phyloP scores from a whole-genome alignment of 2,329 filamentous ascomycete species.

The Xylariomycetidae sp. region DNA sequence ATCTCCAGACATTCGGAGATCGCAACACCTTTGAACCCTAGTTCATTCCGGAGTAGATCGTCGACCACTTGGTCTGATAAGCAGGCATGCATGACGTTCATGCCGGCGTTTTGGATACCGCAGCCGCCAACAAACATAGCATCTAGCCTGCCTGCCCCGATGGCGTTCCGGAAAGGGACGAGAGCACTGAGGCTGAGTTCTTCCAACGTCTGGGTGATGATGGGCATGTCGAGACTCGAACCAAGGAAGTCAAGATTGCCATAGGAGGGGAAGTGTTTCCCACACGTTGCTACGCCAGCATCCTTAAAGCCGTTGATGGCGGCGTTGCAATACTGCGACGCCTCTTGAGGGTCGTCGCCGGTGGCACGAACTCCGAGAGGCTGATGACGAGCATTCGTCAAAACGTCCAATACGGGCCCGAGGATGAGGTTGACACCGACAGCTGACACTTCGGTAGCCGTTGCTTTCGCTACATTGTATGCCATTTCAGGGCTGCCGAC shows the following conservation, averaged over 20 bases:
- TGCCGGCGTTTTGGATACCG: slow-evolving; percentile 82
- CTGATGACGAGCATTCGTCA: slow-evolving; percentile 89
- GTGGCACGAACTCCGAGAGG: slow-evolving; percentile 84
- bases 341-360: slow-evolving; percentile 91
- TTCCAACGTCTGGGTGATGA: slow-evolving; percentile 91
- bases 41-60: slow-evolving; percentile 78
- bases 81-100: slow-evolving; percentile 95
- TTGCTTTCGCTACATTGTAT: slow-evolving; percentile 87
- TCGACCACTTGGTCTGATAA: slow-evolving; percentile 91
- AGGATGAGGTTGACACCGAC: slow-evolving; percentile 96
- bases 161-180: slow-evolving; percentile 87
- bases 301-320: slow-evolving; percentile 92
- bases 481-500: slow-evolving; percentile 80
- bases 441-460: slow-evolving; percentile 84
- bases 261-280: slow-evolving; percentile 96
- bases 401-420: slow-evolving; percentile 86
- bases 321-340: slow-evolving; percentile 85
- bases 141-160: slow-evolving; percentile 74
- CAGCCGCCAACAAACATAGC: slow-evolving; percentile 96
- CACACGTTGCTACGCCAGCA: slow-evolving; percentile 81
- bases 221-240: slow-evolving; percentile 85
- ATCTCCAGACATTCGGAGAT: slow-evolving; percentile 96
- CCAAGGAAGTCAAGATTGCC: slow-evolving; percentile 92
- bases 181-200: slow-evolving; percentile 88
- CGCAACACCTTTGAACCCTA: slow-evolving; percentile 86